Evolutionary conservation across 2,329 filamentous ascomycete genomes (phyloP), one percentile per base, ranked within the genome.

Genomic region (Sarocladium kiliense): DNA sequence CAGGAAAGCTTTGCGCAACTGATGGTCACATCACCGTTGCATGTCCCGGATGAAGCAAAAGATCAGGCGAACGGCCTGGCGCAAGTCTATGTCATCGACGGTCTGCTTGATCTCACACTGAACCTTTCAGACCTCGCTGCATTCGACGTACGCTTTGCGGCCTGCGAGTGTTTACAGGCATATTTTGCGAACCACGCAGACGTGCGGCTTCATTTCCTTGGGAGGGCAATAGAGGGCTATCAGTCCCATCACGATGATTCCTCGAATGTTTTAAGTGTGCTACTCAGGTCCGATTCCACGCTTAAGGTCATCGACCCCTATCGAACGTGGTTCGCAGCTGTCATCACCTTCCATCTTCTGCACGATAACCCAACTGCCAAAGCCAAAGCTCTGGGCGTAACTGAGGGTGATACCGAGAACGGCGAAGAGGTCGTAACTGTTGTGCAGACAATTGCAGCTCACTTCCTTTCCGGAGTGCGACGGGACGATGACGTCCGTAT

Each of bases 401-500:
- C 86, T 0, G 93, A 97, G 70, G 94, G 94, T 11, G 90, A 97
- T 68, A 89, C 89, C 21, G 86, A 87, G 32, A 89, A 80, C 61
- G 94, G 93, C 3, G 94, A 99, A 73, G 94, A 99, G 70, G 91
- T 97, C 12, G 87, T 99, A 12, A 97, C 93, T 0, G 91, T 90
- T 64, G 90, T 99, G 53, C 94, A 99, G 69, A 88, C 86, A 1
- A 81, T 97, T 57, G 84, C 91, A 9, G 88, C 88, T 3, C 93
- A 97, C 65, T 77, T 99, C n/a, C 82, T 96, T 32, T 84, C 85
- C 53, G 88, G 88, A 3, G 77, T 97, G 16, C 85, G 90, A 62
- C 82, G 86, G 37, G 82, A 81, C 14, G 86, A 91, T 50, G 91
- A 97, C 64, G 82, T 89, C 61, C 82, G 92, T 27, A 80, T 96